A percentile compares a stretch with the other conserved stretches of the same genome.
Conservation (phyloP, 2,329 filamentous ascomycete species). For the Pseudogymnoascus sp. region DNA sequence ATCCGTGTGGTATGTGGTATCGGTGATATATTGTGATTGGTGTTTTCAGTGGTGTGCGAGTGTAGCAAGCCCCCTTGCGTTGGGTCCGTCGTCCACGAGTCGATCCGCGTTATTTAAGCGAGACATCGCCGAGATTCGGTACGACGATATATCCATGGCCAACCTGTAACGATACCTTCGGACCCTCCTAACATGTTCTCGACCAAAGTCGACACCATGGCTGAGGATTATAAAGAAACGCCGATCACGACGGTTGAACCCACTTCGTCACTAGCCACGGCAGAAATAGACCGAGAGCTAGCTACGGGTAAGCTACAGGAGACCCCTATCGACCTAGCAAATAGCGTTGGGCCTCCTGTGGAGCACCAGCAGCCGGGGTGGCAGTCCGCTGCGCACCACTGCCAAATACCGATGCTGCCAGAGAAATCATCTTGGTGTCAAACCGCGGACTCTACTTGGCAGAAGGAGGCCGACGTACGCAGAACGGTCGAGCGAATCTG, state of each 20-base stretch:
- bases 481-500: no score
- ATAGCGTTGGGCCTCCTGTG: background rate
- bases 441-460: no score
- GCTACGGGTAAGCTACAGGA: background rate
- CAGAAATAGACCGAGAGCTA: background rate
- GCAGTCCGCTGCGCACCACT: no score
- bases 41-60: conserved; percentile 15
- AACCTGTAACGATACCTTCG: no score
- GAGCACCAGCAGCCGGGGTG: no score
- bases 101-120: background rate
- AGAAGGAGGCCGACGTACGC: no score
- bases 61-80: background rate
- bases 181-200: no score
- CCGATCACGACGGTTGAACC: background rate
- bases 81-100: background rate
- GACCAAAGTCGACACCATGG: background rate
- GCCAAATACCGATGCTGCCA: no score
- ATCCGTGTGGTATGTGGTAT: background rate
- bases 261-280: background rate
- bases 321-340: background rate
- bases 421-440: no score
- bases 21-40: no score
- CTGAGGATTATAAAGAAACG: background rate
- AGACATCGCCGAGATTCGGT: no score
- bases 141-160: background rate